A percentile compares a stretch with the other conserved stretches of the same genome.
These are phyloP conservation scores for Cryphonectria parasitica DNA, from an alignment of 2,329 filamentous ascomycete genomes.

Conservation along the genomic window DNA sequence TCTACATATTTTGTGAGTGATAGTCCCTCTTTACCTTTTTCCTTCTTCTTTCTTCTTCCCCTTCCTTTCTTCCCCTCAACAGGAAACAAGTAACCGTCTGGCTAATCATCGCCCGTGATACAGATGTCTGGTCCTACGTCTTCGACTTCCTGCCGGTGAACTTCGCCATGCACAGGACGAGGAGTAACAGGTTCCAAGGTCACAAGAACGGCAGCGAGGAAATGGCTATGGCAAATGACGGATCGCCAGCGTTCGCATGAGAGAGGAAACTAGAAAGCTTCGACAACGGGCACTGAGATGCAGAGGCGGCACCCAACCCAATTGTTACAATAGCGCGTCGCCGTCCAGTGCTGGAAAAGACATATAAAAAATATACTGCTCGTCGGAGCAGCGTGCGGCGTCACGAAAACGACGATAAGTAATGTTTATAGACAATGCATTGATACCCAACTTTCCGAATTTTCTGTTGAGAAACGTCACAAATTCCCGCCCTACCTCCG, in stretches of 20 bases:
- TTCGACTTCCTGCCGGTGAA: slow-evolving; percentile 21
- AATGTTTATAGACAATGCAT: neutral
- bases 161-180: neutral
- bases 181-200: slow-evolving; percentile 8
- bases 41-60: too few relatives aligned
- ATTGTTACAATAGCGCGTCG: neutral
- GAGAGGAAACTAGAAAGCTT: neutral
- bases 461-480: neutral
- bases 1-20: slow-evolving; percentile 82
- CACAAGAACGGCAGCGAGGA: slow-evolving; percentile 16
- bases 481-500: neutral
- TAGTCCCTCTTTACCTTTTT: slow-evolving; percentile 65
- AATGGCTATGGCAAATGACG: slow-evolving; percentile 18
- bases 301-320: too few relatives aligned
- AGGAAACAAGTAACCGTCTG: neutral
- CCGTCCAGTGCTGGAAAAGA: neutral
- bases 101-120: neutral
- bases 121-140: slow-evolving; percentile 19
- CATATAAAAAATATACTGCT: neutral
- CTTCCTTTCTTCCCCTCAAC: neutral
- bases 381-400: neutral
- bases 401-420: neutral
- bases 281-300: neutral
- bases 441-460: slow-evolving; percentile 1
- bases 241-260: slow-evolving; percentile 4